A percentile compares a stretch with the other conserved stretches of the same genome.
These are phyloP conservation scores for Tolypocladium paradoxum DNA, from an alignment of 2,329 filamentous ascomycete species.

Conservation along the genomic window DNA sequence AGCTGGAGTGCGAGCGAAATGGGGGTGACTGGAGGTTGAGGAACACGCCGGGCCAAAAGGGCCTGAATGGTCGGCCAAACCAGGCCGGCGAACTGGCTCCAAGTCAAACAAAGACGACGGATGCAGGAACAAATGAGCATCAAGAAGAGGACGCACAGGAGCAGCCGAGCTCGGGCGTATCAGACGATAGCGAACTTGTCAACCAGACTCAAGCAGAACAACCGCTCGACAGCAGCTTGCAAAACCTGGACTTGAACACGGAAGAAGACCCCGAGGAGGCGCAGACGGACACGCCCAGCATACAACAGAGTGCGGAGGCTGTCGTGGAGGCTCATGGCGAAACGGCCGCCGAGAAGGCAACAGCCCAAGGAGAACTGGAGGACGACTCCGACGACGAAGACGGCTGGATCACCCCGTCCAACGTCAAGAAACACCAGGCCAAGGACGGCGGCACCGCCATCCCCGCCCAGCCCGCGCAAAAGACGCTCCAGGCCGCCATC, in stretches of 20 bases:
- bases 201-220: not conserved
- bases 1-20: constrained; percentile 85
- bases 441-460: constrained; percentile 43
- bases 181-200: not conserved
- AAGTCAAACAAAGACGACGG: constrained; percentile 27
- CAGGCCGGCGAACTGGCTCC: not conserved
- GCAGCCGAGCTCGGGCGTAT: not conserved
- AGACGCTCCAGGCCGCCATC: constrained; percentile 74
- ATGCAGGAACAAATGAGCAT: constrained; percentile 13
- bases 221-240: constrained; percentile 7
- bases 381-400: constrained; percentile 46
- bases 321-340: constrained; percentile 3
- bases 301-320: not conserved
- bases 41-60: constrained; percentile 67
- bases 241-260: constrained; percentile 11
- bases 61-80: constrained; percentile 53
- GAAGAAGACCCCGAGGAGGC: not conserved
- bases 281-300: not conserved
- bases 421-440: constrained; percentile 75
- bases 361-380: constrained; percentile 26
- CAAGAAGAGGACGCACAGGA: constrained; percentile 12
- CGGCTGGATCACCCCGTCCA: constrained; percentile 90
- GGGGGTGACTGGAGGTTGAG: constrained; percentile 81
- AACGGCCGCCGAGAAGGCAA: constrained; percentile 8
- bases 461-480: constrained; percentile 40